Evolutionary conservation across 179 eudicot genomes (phyloP).

Genomic region (Silene coronaria): DNA sequence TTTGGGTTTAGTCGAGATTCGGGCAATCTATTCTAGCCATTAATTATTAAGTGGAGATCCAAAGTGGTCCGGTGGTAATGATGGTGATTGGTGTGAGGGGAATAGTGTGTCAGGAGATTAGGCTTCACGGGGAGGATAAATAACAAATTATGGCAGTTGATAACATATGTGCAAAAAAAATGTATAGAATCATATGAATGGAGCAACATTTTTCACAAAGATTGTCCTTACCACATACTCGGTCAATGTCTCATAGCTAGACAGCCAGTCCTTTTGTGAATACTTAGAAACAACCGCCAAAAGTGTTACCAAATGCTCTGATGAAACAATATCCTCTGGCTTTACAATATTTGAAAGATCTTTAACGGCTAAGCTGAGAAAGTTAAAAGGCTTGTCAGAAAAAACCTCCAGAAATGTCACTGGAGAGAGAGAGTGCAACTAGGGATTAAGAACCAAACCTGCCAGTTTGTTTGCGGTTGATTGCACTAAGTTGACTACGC

Average conservation of each 20-base stretch:
- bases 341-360: conserved; percentile 91
- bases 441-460: conserved; percentile 42
- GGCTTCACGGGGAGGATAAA: too few relatives aligned
- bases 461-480: conserved; percentile 94
- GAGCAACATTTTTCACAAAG: background rate
- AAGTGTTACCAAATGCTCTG: conserved; percentile 96
- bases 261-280: conserved; percentile 95
- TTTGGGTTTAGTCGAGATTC: too few relatives aligned
- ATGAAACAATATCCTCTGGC: conserved; percentile 62
- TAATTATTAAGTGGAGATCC: too few relatives aligned
- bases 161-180: too few relatives aligned
- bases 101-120: too few relatives aligned
- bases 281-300: conserved; percentile 86
- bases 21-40: too few relatives aligned
- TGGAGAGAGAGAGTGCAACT: background rate
- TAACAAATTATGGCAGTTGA: too few relatives aligned
- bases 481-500: conserved; percentile 90
- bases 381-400: conserved; percentile 19
- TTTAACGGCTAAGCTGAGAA: conserved; percentile 85
- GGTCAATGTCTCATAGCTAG: conserved; percentile 88
- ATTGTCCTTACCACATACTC: conserved; percentile 67
- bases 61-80: too few relatives aligned
- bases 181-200: too few relatives aligned
- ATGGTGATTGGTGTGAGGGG: too few relatives aligned
- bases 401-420: conserved; percentile 11